These are phyloP conservation scores for Plenodomus biglobosus DNA, from an alignment of 2,329 filamentous ascomycete species.

Conservation along the genomic window DNA sequence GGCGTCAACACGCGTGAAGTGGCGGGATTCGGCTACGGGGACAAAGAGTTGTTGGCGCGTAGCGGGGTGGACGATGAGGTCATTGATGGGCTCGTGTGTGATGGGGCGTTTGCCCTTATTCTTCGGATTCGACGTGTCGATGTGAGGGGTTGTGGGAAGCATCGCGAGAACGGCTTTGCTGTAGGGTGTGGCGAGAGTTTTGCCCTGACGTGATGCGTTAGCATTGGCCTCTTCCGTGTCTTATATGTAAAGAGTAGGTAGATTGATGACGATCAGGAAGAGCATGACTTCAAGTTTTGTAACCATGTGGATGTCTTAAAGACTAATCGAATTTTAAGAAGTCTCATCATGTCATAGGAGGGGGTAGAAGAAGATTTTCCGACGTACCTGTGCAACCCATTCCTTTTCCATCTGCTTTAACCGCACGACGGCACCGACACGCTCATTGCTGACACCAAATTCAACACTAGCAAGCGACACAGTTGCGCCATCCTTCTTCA, in stretches of 20 bases:
- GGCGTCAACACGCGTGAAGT: constrained; percentile 66
- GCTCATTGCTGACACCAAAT: constrained; percentile 75
- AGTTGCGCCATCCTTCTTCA: constrained; percentile 63
- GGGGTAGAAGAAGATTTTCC: not conserved
- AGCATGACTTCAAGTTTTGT: constrained; percentile 69
- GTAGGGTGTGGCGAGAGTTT: constrained; percentile 75
- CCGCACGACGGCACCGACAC: constrained; percentile 82
- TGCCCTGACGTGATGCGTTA: constrained; percentile 59
- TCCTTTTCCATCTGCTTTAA: constrained; percentile 83
- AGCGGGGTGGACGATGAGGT: constrained; percentile 61
- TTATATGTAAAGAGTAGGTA: no score
- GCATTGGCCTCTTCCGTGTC: constrained; percentile 4
- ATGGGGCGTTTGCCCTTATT: constrained; percentile 42
- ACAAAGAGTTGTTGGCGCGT: constrained; percentile 61
- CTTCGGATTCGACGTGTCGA: constrained; percentile 28
- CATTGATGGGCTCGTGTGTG: constrained; percentile 64
- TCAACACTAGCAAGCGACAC: constrained; percentile 77
- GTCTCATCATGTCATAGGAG: constrained; percentile 63
- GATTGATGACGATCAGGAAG: constrained; percentile 62
- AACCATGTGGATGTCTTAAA: constrained; percentile 97
- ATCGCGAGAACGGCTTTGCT: constrained; percentile 73
- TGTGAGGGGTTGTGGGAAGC: constrained; percentile 67
- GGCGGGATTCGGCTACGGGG: constrained; percentile 63
- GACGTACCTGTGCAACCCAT: constrained; percentile 73
- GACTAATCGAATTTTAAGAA: constrained; percentile 92